These are phyloP conservation scores for Scytalidium sp. DNA, from an alignment of 2,329 filamentous ascomycete species.

Conservation along the genomic window DNA sequence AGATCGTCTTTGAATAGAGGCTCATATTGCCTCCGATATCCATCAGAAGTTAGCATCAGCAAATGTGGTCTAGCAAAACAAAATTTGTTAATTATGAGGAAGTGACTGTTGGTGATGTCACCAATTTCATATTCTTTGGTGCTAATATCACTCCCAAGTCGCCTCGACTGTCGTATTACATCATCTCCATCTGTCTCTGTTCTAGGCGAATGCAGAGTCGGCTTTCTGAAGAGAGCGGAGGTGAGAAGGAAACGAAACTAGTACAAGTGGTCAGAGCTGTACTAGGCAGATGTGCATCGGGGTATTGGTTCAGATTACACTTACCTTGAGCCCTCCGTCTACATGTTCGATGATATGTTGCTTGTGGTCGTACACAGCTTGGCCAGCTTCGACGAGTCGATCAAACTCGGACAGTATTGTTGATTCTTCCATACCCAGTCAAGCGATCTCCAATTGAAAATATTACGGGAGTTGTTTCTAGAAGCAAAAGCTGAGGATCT, in stretches of 20 bases:
- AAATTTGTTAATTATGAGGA: constrained; percentile 46
- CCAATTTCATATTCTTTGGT: constrained; percentile 39
- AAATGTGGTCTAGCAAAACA: constrained; percentile 45
- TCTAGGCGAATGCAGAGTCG: background rate
- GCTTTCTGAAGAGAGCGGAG: background rate
- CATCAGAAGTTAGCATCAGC: constrained; percentile 44
- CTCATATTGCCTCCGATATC: constrained; percentile 43
- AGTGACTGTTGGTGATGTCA: constrained; percentile 37
- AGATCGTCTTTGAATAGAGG: constrained; percentile 33
- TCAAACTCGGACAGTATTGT: background rate
- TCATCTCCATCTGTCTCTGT: background rate
- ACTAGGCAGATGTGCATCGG: no score
- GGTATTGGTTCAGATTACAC: background rate
- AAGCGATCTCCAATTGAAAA: no score
- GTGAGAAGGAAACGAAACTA: constrained; percentile 1
- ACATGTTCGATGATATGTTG: background rate
- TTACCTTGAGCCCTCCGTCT: background rate
- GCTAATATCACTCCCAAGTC: constrained; percentile 38
- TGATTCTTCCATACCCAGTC: background rate
- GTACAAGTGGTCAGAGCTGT: no score
- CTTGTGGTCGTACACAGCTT: background rate
- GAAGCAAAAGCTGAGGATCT: no score
- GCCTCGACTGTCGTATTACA: background rate
- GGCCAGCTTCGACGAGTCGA: background rate
- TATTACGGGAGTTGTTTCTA: no score